Percentiles rank a stretch among this genome's conserved stretches.
Conservation (phyloP, 345 rosid genomes). For the Eucalyptus cloeziana region DNA sequence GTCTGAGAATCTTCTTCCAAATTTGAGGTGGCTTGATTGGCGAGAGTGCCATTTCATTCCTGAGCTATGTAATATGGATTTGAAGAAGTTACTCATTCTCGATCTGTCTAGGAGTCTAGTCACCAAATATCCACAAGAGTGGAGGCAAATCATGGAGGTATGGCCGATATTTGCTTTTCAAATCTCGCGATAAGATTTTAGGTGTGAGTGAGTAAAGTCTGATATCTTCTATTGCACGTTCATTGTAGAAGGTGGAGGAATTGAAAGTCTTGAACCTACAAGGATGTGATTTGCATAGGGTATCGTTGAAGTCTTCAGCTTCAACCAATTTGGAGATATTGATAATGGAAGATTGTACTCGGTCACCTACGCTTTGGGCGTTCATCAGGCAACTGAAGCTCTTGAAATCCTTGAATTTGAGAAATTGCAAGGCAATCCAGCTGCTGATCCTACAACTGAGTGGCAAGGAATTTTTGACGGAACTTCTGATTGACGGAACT, state of each 20-base stretch:
- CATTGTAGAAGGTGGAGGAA: too few species aligned
- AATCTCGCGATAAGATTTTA: background rate
- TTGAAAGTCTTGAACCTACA: too few species aligned
- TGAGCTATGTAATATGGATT: background rate
- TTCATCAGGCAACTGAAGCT: background rate
- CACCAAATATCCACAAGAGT: background rate
- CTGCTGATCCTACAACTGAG: rapidly evolving
- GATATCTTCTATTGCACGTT: too few species aligned
- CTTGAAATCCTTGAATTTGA: background rate
- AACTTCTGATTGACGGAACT: background rate
- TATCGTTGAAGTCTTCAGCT: background rate
- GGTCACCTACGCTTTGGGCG: rapidly evolving
- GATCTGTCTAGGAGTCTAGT: background rate
- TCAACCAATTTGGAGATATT: background rate
- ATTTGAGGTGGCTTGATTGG: background rate
- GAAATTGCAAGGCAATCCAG: rapidly evolving
- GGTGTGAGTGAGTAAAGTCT: too few species aligned
- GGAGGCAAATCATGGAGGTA: background rate
- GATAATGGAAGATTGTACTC: background rate
- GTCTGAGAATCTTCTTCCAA: too few species aligned
- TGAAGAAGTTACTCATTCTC: background rate
- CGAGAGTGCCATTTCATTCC: background rate
- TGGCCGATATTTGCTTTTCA: background rate
- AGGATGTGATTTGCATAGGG: background rate
- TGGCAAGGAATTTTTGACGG: background rate